phyloP scores from a whole-genome alignment of 1,139 yeast species.

The Yamadazyma diospyri region DNA sequence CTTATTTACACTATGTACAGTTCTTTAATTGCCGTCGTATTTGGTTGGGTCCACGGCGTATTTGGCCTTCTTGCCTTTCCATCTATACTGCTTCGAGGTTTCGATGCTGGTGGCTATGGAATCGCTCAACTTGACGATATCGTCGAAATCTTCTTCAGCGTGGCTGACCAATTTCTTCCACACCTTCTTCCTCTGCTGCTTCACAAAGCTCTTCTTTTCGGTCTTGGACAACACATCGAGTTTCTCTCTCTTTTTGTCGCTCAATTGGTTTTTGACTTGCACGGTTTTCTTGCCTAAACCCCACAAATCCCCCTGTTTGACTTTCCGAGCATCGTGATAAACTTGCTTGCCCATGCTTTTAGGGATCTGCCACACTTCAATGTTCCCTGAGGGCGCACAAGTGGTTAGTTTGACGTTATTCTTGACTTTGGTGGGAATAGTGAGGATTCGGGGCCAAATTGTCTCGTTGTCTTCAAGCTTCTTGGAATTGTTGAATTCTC shows the following conservation, averaged over 20 bases:
- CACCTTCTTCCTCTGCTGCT: conserved; percentile 39
- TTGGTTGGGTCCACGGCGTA: conserved; percentile 23
- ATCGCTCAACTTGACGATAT: conserved; percentile 31
- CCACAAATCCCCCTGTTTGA: conserved; percentile 87
- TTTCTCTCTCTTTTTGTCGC: conserved; percentile 30
- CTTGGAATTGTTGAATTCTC: conserved; percentile 25
- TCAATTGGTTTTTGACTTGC: conserved; percentile 30
- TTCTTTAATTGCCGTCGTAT: conserved; percentile 22
- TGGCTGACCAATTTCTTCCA: conserved; percentile 39
- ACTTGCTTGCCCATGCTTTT: conserved; percentile 71
- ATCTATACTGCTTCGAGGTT: conserved; percentile 28
- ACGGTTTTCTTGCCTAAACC: conserved; percentile 71
- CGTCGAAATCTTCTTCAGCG: conserved; percentile 32
- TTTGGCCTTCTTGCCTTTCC: conserved; percentile 30
- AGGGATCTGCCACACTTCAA: conserved; percentile 87
- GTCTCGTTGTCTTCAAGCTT: conserved; percentile 25
- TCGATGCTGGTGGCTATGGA: conserved; percentile 36
- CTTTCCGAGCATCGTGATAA: conserved; percentile 89
- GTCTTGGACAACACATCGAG: conserved; percentile 37
- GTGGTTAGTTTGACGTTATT: conserved; percentile 80
- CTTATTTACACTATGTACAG: conserved; percentile 5
- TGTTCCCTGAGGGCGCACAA: conserved; percentile 73
- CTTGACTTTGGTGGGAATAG: conserved; percentile 72
- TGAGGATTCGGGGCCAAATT: conserved; percentile 73
- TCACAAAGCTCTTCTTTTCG: conserved; percentile 39